phyloP scores from a whole-genome alignment of 345 rosid species.

The Syzygium grande region DNA sequence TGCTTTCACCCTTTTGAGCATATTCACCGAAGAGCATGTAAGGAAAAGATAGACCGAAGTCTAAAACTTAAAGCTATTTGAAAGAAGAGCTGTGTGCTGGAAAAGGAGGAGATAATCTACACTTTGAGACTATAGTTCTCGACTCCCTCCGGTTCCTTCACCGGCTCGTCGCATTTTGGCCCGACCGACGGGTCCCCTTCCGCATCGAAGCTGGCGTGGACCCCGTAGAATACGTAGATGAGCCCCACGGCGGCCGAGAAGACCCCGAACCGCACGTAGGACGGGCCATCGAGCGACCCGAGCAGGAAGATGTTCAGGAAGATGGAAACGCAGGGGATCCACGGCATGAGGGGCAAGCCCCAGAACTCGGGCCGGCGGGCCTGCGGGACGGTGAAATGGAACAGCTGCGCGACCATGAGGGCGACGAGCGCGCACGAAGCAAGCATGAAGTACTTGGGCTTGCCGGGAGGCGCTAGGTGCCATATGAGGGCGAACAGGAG shows the following conservation, averaged over 20 bases:
- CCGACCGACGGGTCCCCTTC: slow-evolving; percentile 35
- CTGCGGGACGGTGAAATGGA: slow-evolving; percentile 49
- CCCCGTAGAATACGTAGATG: slow-evolving; percentile 70
- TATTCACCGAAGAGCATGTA: too few relatives aligned
- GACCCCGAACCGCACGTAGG: slow-evolving; percentile 63
- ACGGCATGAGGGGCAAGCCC: slow-evolving; percentile 93
- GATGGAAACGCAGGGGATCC: slow-evolving; percentile 77
- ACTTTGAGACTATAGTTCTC: slow-evolving; percentile 26
- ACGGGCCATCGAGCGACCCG: slow-evolving; percentile 60
- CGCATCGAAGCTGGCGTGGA: slow-evolving; percentile 88
- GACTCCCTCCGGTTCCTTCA: slow-evolving; percentile 27
- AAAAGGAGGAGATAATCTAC: slow-evolving; percentile 1
- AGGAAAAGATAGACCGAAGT: neutral
- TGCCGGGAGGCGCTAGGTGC: slow-evolving; percentile 49
- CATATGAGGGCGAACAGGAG: slow-evolving; percentile 57
- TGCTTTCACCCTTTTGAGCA: neutral
- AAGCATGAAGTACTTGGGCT: slow-evolving; percentile 45
- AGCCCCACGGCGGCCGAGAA: slow-evolving; percentile 56
- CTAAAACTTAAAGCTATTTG: neutral
- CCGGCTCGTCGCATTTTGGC: slow-evolving; percentile 28
- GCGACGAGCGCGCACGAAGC: slow-evolving; percentile 32
- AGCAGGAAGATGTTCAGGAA: slow-evolving; percentile 74
- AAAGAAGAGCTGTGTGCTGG: neutral
- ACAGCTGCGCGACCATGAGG: slow-evolving; percentile 35
- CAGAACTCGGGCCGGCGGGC: slow-evolving; percentile 72